phyloP scores from a whole-genome alignment of 2,329 filamentous ascomycete species.

The Penicillium olsonii region DNA sequence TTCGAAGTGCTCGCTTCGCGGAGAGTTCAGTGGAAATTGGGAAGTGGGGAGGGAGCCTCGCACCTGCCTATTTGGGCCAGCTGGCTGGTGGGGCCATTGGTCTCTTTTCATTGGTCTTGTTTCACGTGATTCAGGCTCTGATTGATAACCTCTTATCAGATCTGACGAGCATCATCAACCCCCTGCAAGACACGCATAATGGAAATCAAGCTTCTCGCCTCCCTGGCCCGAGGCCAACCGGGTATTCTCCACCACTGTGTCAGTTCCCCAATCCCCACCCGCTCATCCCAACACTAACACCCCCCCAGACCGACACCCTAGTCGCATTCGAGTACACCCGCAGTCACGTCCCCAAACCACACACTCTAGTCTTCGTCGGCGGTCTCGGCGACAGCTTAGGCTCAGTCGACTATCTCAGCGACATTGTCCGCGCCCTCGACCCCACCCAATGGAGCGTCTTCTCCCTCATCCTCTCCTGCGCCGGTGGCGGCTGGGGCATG shows the following conservation, averaged over 20 bases:
- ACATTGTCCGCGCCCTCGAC: constrained; percentile 49
- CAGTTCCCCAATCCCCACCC: not conserved
- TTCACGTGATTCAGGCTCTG: constrained; percentile 4
- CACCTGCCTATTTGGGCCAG: not conserved
- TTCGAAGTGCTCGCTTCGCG: too few species aligned
- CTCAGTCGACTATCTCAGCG: constrained; percentile 53
- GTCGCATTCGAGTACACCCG: constrained; percentile 42
- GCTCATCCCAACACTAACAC: not conserved
- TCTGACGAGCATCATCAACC: constrained; percentile 16
- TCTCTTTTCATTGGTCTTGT: not conserved
- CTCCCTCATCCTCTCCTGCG: constrained; percentile 52
- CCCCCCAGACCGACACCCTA: constrained; percentile 34
- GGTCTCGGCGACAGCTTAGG: constrained; percentile 59
- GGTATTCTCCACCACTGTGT: constrained; percentile 27
- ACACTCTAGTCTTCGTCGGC: constrained; percentile 59
- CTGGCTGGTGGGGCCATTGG: too few species aligned
- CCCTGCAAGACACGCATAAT: constrained; percentile 10
- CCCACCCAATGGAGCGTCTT: constrained; percentile 54
- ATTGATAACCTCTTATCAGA: constrained; percentile 27
- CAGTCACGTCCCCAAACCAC: constrained; percentile 31
- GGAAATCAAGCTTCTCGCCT: constrained; percentile 21
- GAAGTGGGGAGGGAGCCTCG: too few species aligned
- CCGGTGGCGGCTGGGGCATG: constrained; percentile 57
- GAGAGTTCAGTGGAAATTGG: not conserved
- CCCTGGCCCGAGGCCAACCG: constrained; percentile 20